Base-by-base conservation (phyloP, 2,329 filamentous ascomycete genomes). In the Penicillium aurantiogriseum region DNA sequence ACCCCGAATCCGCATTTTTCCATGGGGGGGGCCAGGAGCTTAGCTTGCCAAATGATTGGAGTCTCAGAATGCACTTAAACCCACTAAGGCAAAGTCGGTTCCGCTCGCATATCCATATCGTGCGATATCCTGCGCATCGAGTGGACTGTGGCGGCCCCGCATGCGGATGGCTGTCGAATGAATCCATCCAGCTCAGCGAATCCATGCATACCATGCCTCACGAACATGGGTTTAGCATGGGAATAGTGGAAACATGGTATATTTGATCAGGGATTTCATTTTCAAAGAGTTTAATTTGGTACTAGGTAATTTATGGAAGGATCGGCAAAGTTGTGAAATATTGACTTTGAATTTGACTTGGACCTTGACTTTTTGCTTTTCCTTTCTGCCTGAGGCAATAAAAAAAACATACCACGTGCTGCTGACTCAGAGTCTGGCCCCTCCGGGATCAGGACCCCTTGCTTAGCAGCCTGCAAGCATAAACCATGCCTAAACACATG, bases 111-210 rank as follows among this genome's bases (percentile, higher is more conserved):
- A 59, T 51, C 51, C 51, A 56, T 51, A 54, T 55, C 56, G 15
- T 40, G 45, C 46, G 36, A 52, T 54, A 49, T 57, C 58, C 57
- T 43, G 19, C 42, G 59, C 58, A 50, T 55, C 56, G 52, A 13
- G 61, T 59, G 61, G 63, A 54, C 27, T 53, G 21, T 27, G 48
- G 21, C 45, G 31, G 47, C 61, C 64, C 63, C 61, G 63, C 64
- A 63, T 64, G 61, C 63, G 59, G 58, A 62, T 49, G 51, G 43
- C 44, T 23, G 55, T 42, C 54, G 51, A 63, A 60, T 63, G 52
- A 58, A 33, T 33, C 31, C 31, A 42, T 25, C 33, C 23, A 35
- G 36, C n/a, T 39, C 9, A 4, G 4, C n/a, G 56, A 59, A 54
- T 44, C 54, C 46, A 52, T 60, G 52, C 31, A 33, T 33, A 33